Evolutionary conservation across 441 rosid genomes (phyloP).

Genomic region (Metrosideros polymorpha): DNA sequence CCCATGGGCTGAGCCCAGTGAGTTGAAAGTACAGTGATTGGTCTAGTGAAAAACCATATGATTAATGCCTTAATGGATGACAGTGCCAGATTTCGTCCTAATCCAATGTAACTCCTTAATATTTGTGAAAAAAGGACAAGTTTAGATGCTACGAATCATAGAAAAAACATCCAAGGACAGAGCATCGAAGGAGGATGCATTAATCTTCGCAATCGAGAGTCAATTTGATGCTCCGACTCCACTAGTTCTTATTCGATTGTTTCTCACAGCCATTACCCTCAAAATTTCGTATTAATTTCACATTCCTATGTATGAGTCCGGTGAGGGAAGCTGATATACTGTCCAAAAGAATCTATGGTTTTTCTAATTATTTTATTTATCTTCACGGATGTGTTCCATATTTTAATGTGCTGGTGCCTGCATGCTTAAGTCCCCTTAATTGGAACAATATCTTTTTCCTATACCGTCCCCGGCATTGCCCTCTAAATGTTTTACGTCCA

Average conservation of each 20-base stretch:
- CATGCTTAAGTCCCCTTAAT: no score
- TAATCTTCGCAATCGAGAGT: neutral
- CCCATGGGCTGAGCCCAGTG: neutral
- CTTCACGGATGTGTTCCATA: no score
- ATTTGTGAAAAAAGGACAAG: neutral
- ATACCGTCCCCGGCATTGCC: no score
- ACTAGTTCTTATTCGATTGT: neutral
- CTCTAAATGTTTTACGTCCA: no score
- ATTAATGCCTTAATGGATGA: neutral
- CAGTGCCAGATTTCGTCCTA: neutral
- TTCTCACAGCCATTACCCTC: neutral
- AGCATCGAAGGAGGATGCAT: neutral
- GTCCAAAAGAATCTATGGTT: neutral
- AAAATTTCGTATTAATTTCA: neutral
- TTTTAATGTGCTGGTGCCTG: no score
- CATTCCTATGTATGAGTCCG: neutral
- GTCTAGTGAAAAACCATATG: neutral
- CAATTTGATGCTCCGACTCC: neutral
- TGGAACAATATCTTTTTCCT: no score
- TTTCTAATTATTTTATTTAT: no score
- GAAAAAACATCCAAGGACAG: neutral
- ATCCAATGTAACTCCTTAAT: neutral
- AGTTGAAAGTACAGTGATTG: neutral
- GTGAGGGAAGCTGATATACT: neutral
- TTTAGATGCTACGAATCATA: neutral